Evolutionary conservation across 352 stramenopile genomes (phyloP).

Genomic region (Pythium rishiriense): DNA sequence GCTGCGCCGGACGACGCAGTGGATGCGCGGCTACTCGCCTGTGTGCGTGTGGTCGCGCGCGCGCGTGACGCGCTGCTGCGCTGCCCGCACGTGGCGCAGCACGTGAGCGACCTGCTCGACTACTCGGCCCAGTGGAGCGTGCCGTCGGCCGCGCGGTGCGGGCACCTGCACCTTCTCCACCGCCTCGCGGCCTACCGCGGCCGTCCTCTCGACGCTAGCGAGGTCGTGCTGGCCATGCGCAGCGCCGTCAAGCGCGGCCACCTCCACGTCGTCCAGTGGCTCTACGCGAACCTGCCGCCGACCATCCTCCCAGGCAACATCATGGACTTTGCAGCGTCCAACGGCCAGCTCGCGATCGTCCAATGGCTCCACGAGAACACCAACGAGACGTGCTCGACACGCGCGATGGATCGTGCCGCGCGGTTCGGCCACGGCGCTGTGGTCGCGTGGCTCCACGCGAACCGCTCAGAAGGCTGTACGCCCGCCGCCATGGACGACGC

Average conservation of each 20-base stretch:
- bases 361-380: conserved; percentile 74
- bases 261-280: conserved; percentile 60
- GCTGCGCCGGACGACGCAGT: background rate
- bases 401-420: conserved; percentile 79
- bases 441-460: conserved; percentile 69
- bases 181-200: conserved; percentile 39
- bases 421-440: conserved; percentile 68
- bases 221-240: conserved; percentile 71
- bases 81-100: conserved; percentile 42
- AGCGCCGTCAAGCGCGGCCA: conserved; percentile 71
- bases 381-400: conserved; percentile 65
- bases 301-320: conserved; percentile 58
- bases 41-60: conserved; percentile 44
- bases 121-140: conserved; percentile 60
- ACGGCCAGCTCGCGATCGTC: conserved; percentile 66
- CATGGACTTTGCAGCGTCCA: conserved; percentile 81
- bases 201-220: conserved; percentile 38
- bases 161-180: conserved; percentile 55
- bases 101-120: conserved; percentile 60
- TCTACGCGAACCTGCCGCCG: conserved; percentile 53
- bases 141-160: conserved; percentile 48
- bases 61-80: conserved; percentile 49
- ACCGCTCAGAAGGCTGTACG: conserved; percentile 69
- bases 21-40: conserved; percentile 27
- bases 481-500: conserved; percentile 74